Conservation (phyloP, 2,329 filamentous ascomycete genomes). For the Neofusicoccum laricinum region DNA sequence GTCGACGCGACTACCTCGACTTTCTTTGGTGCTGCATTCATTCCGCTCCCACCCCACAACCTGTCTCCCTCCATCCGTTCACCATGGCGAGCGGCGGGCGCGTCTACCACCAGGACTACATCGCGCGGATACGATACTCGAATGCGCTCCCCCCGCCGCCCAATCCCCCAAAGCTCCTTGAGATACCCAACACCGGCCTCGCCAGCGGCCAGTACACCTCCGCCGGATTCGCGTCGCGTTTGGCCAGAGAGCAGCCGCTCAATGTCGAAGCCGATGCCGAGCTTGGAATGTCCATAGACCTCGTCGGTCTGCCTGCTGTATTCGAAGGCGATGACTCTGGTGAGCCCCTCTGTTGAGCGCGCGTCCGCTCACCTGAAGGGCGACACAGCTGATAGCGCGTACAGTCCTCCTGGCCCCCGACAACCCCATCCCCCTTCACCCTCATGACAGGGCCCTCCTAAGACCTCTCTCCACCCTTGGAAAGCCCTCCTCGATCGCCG, state of each 20-base stretch:
- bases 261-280: slow-evolving; percentile 98
- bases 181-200: slow-evolving; percentile 91
- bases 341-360: slow-evolving; percentile 43
- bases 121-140: slow-evolving; percentile 90
- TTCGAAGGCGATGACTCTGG: slow-evolving; percentile 94
- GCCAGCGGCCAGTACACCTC: slow-evolving; percentile 84
- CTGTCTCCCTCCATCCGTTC: neutral
- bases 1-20: slow-evolving; percentile 3
- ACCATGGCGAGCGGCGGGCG: slow-evolving; percentile 16
- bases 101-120: slow-evolving; percentile 85
- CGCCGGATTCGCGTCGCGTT: slow-evolving; percentile 81
- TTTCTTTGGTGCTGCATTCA: neutral
- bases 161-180: slow-evolving; percentile 91
- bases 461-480: slow-evolving; percentile 80
- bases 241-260: slow-evolving; percentile 86
- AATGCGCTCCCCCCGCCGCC: slow-evolving; percentile 94
- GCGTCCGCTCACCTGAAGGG: neutral
- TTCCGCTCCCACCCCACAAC: neutral
- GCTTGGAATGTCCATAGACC: slow-evolving; percentile 93
- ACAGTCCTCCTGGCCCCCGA: slow-evolving; percentile 79
- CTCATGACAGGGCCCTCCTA: slow-evolving; percentile 79
- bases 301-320: slow-evolving; percentile 90
- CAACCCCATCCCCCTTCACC: slow-evolving; percentile 68
- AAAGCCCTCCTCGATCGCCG: slow-evolving; percentile 73
- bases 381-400: slow-evolving; percentile 22